Evolutionary conservation across 2,329 filamentous ascomycete genomes (phyloP), one percentile per base, ranked within the genome.

Genomic region (Aspergillus japonicus): DNA sequence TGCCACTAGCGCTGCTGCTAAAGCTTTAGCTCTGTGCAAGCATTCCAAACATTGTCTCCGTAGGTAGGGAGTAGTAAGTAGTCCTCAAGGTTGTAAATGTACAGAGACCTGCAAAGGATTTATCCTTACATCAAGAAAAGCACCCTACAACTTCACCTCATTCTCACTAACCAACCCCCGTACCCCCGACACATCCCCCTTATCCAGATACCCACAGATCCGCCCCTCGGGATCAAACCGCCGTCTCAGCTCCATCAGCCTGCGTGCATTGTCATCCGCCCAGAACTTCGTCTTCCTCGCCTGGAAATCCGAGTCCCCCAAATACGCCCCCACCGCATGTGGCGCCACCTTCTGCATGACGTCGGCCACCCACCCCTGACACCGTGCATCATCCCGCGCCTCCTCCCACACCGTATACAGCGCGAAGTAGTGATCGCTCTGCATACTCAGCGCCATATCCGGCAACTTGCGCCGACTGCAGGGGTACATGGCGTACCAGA

Each of bases 341-440:
- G 62, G 64, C 64, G 80, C 77, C 1, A 82, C 71, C 6, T 66
- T 56, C 29, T 56, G 62, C 72, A 83, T 80, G 1, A 78, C 65
- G 24, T 73, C 62, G n/a, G 67, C 66, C 1, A 82, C 75, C 83
- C 83, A 85, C 1, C 47, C 62, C 31, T 71, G 69, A 66, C 78
- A 82, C n/a, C 64, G 61, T 0, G 65, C 68, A 60, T 85, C 83
- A 44, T 84, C 81, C 2, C 66, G 61, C 19, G 69, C 72, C 24
- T 81, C 70, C 52, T 83, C 78, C 78, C 81, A 85, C 2, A 83
- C 71, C 0, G 80, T 75, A 63, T 85, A 85, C 2, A 82, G 56
- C 1, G 83, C 81, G 66, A 85, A 81, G 68, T 85, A 85, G 67
- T 85, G 82, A 63, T 85, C 83, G 0, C 77, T 78, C 57, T 84